A percentile compares a stretch with the other conserved stretches of the same genome.
phyloP scores from a whole-genome alignment of 176 grass and related monocot genomes.

The Ananas comosus region DNA sequence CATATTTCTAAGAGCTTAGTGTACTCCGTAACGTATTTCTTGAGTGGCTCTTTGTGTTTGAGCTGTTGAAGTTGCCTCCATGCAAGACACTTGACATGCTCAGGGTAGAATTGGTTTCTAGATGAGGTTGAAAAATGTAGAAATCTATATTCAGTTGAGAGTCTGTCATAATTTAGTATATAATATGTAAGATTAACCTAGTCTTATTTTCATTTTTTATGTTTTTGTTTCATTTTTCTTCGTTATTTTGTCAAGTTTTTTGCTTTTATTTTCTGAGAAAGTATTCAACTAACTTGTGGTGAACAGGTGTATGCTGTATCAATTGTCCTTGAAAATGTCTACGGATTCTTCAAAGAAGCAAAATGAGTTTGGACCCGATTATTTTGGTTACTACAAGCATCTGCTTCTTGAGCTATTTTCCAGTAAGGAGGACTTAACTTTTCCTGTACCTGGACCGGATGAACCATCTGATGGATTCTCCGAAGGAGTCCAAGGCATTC shows the following conservation, averaged over 20 bases:
- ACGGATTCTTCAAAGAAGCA: conserved; percentile 11
- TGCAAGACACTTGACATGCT: too few relatives aligned
- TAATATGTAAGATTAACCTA: too few relatives aligned
- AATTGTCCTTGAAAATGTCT: conserved; percentile 21
- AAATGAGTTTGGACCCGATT: conserved; percentile 32
- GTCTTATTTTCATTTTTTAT: too few relatives aligned
- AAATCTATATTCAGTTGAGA: too few relatives aligned
- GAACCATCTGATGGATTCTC: not conserved
- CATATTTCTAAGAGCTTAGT: too few relatives aligned
- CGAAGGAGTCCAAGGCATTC: not conserved
- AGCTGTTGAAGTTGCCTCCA: too few relatives aligned
- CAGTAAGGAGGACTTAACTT: conserved; percentile 4
- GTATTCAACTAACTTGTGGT: not conserved
- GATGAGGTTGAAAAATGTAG: too few relatives aligned
- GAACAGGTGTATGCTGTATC: not conserved
- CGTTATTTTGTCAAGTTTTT: not conserved
- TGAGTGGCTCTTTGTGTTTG: too few relatives aligned
- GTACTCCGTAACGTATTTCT: too few relatives aligned
- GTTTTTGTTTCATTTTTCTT: too few relatives aligned
- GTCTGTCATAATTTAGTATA: too few relatives aligned
- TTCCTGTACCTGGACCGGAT: not conserved
- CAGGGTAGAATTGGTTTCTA: too few relatives aligned
- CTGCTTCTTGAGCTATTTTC: conserved; percentile 20
- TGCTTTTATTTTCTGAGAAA: not conserved
- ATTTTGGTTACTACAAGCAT: conserved; percentile 33